Percentiles rank a stretch among this genome's conserved stretches.
These are phyloP conservation scores for Pseudovirgaria hyperparasitica DNA, from an alignment of 2,329 filamentous ascomycete genomes.

Conservation along the genomic window DNA sequence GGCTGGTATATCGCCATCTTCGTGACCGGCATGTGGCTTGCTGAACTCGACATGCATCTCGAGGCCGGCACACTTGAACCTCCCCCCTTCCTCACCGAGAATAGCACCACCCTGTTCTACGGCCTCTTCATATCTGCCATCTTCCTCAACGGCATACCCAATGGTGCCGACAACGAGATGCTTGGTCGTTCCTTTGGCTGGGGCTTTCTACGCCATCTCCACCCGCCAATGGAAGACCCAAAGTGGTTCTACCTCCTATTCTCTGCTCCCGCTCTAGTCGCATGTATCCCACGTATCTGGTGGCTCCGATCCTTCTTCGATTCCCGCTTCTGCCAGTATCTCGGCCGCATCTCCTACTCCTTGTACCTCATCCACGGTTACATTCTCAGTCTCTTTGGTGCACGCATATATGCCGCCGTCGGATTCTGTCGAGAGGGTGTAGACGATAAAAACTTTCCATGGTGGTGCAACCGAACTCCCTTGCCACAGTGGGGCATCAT, in stretches of 20 bases:
- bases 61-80: slow-evolving; percentile 12
- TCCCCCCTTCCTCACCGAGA: slow-evolving; percentile 37
- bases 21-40: slow-evolving; percentile 22
- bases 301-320: slow-evolving; percentile 37
- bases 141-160: slow-evolving; percentile 50
- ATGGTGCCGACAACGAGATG: slow-evolving; percentile 33
- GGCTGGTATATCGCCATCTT: slow-evolving; percentile 42
- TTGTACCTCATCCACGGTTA: slow-evolving; percentile 47
- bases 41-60: slow-evolving; percentile 22
- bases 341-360: slow-evolving; percentile 44
- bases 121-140: slow-evolving; percentile 35
- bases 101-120: slow-evolving; percentile 29
- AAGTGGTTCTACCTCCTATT: slow-evolving; percentile 59
- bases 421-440: slow-evolving; percentile 43
- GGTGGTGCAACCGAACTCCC: slow-evolving; percentile 45
- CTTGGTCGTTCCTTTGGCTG: slow-evolving; percentile 46
- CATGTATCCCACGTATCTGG: slow-evolving; percentile 42
- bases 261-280: slow-evolving; percentile 44
- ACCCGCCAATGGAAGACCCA: slow-evolving; percentile 50
- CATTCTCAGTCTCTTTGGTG: slow-evolving; percentile 29
- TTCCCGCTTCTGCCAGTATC: slow-evolving; percentile 38
- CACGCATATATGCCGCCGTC: slow-evolving; percentile 49
- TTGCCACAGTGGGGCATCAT: slow-evolving; percentile 43
- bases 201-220: slow-evolving; percentile 47
- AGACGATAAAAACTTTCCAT: slow-evolving; percentile 36